Evolutionary conservation across 331 rosid species (phyloP).

Genomic region (Cydonia oblonga): DNA sequence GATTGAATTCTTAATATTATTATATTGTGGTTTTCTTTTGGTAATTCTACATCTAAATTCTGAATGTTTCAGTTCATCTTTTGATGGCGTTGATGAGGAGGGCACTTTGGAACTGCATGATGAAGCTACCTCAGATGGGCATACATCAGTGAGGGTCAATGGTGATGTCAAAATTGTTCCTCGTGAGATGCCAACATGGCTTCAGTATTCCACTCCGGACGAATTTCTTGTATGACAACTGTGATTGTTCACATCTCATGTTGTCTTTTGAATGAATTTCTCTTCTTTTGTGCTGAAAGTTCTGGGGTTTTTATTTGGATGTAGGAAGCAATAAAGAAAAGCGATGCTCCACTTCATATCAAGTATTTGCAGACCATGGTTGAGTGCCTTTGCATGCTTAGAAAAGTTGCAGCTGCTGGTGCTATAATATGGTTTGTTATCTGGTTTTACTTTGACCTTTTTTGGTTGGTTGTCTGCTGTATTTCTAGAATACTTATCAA

Average conservation of each 20-base stretch:
- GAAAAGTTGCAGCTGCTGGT: slow-evolving; percentile 98
- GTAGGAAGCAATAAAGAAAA: slow-evolving; percentile 82
- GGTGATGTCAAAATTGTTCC: slow-evolving; percentile 41
- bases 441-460: slow-evolving; percentile 1
- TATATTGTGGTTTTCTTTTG: not conserved
- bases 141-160: slow-evolving; percentile 23
- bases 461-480: not conserved
- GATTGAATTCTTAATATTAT: not conserved
- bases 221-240: slow-evolving; percentile 81
- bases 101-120: slow-evolving; percentile 45
- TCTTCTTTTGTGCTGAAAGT: slow-evolving; percentile 21
- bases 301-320: slow-evolving; percentile 20
- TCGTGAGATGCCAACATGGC: slow-evolving; percentile 85
- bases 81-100: slow-evolving; percentile 80
- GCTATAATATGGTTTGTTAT: slow-evolving; percentile 81
- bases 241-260: slow-evolving; percentile 6
- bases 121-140: slow-evolving; percentile 50
- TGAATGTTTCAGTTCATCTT: slow-evolving; percentile 51
- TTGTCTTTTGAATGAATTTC: slow-evolving; percentile 10
- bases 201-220: slow-evolving; percentile 84
- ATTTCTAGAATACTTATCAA: slow-evolving; percentile 14
- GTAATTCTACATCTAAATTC: not conserved
- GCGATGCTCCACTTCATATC: slow-evolving; percentile 79
- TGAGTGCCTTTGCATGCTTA: slow-evolving; percentile 93
- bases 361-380: slow-evolving; percentile 96